A percentile compares a stretch with the other conserved stretches of the same genome.
phyloP scores from a whole-genome alignment of 1,284 basidiomycete genomes.

The Pseudozyma hubeiensis region DNA sequence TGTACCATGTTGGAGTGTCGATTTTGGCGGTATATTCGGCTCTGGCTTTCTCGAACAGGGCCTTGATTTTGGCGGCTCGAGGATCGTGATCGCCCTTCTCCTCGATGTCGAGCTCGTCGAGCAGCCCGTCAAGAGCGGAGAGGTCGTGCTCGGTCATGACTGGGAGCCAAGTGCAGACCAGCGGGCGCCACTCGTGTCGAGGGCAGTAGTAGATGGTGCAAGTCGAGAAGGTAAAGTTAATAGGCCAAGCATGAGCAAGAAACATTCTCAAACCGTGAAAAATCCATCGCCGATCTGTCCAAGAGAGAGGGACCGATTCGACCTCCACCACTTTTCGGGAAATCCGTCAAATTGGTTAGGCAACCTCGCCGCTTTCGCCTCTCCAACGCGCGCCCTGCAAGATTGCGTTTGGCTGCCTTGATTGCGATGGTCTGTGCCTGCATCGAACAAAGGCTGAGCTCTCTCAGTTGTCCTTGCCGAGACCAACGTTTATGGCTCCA shows the following conservation, averaged over 20 bases:
- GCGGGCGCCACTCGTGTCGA: no score
- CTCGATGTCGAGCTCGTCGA: constrained; percentile 40
- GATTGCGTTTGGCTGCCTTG: constrained; percentile 15
- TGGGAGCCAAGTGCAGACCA: neutral
- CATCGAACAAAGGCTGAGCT: constrained; percentile 4
- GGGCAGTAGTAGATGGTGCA: no score
- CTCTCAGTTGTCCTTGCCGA: neutral
- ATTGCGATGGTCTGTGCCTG: constrained; percentile 1
- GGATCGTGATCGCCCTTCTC: constrained; percentile 28
- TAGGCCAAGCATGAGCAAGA: no score
- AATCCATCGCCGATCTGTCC: constrained; percentile 29
- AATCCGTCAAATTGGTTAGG: constrained; percentile 1
- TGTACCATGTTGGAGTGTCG: constrained; percentile 30
- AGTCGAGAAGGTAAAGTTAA: neutral
- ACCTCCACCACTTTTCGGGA: constrained; percentile 18
- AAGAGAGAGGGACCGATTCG: neutral
- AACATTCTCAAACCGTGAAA: constrained; percentile 2
- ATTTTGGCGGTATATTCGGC: constrained; percentile 39
- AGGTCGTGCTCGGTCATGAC: constrained; percentile 33
- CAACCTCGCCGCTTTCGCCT: neutral
- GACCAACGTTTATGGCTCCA: neutral
- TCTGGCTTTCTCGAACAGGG: constrained; percentile 41
- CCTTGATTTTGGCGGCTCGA: constrained; percentile 33
- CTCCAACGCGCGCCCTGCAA: constrained; percentile 1
- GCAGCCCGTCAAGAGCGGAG: constrained; percentile 30